phyloP scores from a whole-genome alignment of 768 basidiomycete genomes.

The Austroboletus festivus region DNA sequence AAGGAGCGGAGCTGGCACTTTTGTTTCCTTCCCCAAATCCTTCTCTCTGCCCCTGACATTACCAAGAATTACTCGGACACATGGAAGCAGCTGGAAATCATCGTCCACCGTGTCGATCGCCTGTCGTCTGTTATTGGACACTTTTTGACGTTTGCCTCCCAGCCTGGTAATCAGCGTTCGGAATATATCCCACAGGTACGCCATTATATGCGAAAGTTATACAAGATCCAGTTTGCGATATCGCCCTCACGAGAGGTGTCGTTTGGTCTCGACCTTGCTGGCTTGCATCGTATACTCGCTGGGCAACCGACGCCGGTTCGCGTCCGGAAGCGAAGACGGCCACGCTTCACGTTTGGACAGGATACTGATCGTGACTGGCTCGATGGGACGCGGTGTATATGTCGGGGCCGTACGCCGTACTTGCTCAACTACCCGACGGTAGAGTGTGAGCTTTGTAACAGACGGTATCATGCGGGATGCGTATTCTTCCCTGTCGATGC shows the following conservation, averaged over 20 bases:
- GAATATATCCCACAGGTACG: slow-evolving; percentile 81
- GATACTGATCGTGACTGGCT: slow-evolving; percentile 71
- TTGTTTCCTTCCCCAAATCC: slow-evolving; percentile 70
- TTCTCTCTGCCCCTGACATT: slow-evolving; percentile 72
- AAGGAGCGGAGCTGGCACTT: slow-evolving; percentile 85
- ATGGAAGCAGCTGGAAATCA: slow-evolving; percentile 76
- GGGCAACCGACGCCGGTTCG: slow-evolving; percentile 51
- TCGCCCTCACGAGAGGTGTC: slow-evolving; percentile 78
- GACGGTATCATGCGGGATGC: slow-evolving; percentile 69
- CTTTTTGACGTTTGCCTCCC: slow-evolving; percentile 71
- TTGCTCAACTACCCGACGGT: slow-evolving; percentile 60
- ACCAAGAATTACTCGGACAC: slow-evolving; percentile 76
- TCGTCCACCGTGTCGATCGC: slow-evolving; percentile 77
- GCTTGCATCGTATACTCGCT: slow-evolving; percentile 77
- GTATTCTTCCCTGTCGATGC: slow-evolving; percentile 64
- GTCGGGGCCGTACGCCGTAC: slow-evolving; percentile 64
- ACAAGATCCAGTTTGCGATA: slow-evolving; percentile 86
- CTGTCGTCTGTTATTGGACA: slow-evolving; percentile 73
- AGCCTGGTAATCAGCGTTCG: slow-evolving; percentile 65
- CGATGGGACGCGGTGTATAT: slow-evolving; percentile 79
- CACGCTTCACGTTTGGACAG: slow-evolving; percentile 70
- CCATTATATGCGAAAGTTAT: slow-evolving; percentile 88
- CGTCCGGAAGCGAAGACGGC: slow-evolving; percentile 55
- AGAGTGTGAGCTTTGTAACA: slow-evolving; percentile 63
- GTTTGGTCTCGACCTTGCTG: slow-evolving; percentile 79